Conservation (phyloP, 2,329 filamentous ascomycete genomes). For the Nemania diffusa region DNA sequence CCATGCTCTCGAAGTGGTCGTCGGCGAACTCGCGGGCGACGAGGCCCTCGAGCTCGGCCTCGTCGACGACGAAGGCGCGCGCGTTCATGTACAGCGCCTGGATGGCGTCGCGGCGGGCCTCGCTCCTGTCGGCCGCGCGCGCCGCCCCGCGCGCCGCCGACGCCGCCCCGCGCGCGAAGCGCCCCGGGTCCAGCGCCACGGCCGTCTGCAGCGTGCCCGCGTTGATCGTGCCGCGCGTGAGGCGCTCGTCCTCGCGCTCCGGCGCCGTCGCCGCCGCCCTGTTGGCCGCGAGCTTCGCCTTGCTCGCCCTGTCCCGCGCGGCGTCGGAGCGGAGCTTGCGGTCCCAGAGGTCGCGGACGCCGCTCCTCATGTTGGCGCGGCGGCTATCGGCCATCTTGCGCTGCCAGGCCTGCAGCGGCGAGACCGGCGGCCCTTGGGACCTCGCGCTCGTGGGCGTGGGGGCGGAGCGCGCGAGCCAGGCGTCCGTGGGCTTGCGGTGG, state of each 20-base stretch:
- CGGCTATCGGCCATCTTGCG: slow-evolving; percentile 76
- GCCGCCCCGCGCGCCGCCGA: slow-evolving; percentile 55
- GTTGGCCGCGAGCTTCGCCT: slow-evolving; percentile 59
- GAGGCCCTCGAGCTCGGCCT: slow-evolving; percentile 76
- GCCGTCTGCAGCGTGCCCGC: slow-evolving; percentile 61
- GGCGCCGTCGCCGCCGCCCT: slow-evolving; percentile 66
- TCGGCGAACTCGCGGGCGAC: slow-evolving; percentile 82
- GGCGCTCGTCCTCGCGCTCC: slow-evolving; percentile 77
- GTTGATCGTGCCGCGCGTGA: slow-evolving; percentile 76
- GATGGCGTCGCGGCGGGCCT: slow-evolving; percentile 74
- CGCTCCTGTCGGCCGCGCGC: slow-evolving; percentile 62
- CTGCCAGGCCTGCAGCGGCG: slow-evolving; percentile 74
- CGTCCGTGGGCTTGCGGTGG: slow-evolving; percentile 67
- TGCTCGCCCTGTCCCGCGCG: slow-evolving; percentile 53
- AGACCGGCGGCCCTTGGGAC: slow-evolving; percentile 51
- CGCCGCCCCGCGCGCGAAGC: slow-evolving; percentile 64
- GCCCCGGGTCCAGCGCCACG: slow-evolving; percentile 69
- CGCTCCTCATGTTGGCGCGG: slow-evolving; percentile 76
- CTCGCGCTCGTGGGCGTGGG: slow-evolving; percentile 60
- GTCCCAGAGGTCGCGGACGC: slow-evolving; percentile 74
- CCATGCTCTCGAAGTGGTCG: slow-evolving; percentile 58
- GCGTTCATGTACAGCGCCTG: slow-evolving; percentile 93
- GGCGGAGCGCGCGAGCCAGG: slow-evolving; percentile 70
- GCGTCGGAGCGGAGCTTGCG: slow-evolving; percentile 66
- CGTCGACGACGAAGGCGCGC: slow-evolving; percentile 84